Evolutionary conservation across 78 protist genomes (phyloP).

Genomic region (Anaeramoeba flamelloides): DNA sequence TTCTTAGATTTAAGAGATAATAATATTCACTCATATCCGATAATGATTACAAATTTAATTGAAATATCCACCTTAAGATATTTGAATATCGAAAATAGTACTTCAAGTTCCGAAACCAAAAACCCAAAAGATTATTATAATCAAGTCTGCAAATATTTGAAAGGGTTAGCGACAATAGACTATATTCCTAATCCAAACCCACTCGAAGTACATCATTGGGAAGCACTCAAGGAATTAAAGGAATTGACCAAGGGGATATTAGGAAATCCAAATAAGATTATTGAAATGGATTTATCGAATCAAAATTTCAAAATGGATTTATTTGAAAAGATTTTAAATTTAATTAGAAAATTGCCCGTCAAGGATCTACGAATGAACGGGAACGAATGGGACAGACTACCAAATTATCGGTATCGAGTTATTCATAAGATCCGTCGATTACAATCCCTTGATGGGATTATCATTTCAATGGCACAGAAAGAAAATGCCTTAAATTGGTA

Average conservation of each 20-base stretch:
- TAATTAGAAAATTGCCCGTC: background rate
- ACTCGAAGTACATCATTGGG: background rate
- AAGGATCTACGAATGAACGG: background rate
- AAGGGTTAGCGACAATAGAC: background rate
- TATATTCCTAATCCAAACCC: background rate
- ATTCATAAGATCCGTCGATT: background rate
- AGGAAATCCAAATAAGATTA: background rate
- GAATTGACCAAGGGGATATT: background rate
- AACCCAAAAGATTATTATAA: background rate
- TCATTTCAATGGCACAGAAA: background rate
- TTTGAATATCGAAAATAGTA: background rate
- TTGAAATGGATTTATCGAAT: background rate
- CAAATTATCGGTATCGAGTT: background rate
- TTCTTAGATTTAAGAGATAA: background rate
- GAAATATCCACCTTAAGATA: background rate
- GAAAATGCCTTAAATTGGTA: background rate
- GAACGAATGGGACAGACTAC: background rate
- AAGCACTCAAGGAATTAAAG: background rate
- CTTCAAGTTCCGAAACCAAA: background rate
- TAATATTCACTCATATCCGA: background rate
- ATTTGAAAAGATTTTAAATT: background rate
- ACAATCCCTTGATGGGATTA: background rate
- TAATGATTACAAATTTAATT: background rate
- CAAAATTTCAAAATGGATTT: background rate
- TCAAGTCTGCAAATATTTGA: background rate